phyloP scores from a whole-genome alignment of 371 early-diverging fungal genomes.

The Lichtheimia ramosa region DNA sequence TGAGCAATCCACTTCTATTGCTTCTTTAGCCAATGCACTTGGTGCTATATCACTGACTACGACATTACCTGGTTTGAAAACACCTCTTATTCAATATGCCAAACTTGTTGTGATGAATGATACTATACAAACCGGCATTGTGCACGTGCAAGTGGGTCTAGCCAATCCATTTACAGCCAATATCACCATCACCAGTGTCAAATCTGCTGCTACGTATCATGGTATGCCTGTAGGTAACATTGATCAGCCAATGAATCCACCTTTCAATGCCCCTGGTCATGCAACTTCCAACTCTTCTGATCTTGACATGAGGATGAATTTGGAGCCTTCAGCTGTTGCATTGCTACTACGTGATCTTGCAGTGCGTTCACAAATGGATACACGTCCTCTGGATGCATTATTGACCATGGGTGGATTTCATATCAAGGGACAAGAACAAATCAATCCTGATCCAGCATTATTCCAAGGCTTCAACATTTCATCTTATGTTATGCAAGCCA shows the following conservation, averaged over 20 bases:
- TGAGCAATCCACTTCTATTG: slow-evolving; percentile 41
- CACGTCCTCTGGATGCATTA: slow-evolving; percentile 47
- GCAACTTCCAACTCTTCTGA: slow-evolving; percentile 27
- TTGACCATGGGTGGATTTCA: slow-evolving; percentile 44
- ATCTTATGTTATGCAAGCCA: slow-evolving; percentile 46
- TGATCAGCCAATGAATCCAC: slow-evolving; percentile 37
- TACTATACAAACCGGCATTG: slow-evolving; percentile 38
- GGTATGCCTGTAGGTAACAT: slow-evolving; percentile 55
- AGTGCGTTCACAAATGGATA: slow-evolving; percentile 36
- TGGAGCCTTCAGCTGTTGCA: slow-evolving; percentile 39
- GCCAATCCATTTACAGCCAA: slow-evolving; percentile 58
- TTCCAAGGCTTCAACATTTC: slow-evolving; percentile 49
- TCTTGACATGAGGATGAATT: slow-evolving; percentile 36
- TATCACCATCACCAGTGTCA: slow-evolving; percentile 45
- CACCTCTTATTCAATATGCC: slow-evolving; percentile 45
- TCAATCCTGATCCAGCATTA: slow-evolving; percentile 33
- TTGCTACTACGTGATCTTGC: slow-evolving; percentile 48
- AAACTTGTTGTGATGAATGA: slow-evolving; percentile 40
- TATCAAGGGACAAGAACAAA: slow-evolving; percentile 32
- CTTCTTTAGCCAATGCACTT: slow-evolving; percentile 48
- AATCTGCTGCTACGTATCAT: slow-evolving; percentile 41
- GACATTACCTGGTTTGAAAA: slow-evolving; percentile 47
- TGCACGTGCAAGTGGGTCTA: slow-evolving; percentile 45
- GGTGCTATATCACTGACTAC: slow-evolving; percentile 38
- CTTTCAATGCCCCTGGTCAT: slow-evolving; percentile 33